Percentiles rank a stretch among this genome's conserved stretches.
Evolutionary conservation across 2,329 filamentous ascomycete species (phyloP).

Genomic region (Diaporthe citriasiana): DNA sequence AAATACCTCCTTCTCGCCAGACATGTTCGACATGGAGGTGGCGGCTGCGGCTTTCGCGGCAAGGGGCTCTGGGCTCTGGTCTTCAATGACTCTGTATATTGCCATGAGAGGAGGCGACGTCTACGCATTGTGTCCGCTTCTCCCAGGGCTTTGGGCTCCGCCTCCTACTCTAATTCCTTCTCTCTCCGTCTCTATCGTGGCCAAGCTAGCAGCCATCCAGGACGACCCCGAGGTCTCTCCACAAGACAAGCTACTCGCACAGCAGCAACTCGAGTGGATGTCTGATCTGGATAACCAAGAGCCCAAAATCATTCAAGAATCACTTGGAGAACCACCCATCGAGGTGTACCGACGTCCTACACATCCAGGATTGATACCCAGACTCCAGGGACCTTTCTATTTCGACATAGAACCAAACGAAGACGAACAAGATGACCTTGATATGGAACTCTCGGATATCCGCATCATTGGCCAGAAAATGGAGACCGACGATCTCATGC

Average conservation of each 20-base stretch:
- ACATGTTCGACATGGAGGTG: slow-evolving; percentile 93
- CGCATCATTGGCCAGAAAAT: slow-evolving; percentile 74
- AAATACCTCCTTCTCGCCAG: slow-evolving; percentile 87
- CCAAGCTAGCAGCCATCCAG: slow-evolving; percentile 75
- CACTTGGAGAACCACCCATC: slow-evolving; percentile 62
- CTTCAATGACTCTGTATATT: slow-evolving; percentile 95
- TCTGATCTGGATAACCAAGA: slow-evolving; percentile 75
- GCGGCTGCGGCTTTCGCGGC: slow-evolving; percentile 86
- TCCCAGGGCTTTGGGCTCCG: slow-evolving; percentile 89
- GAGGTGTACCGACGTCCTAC: slow-evolving; percentile 71
- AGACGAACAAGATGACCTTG: slow-evolving; percentile 68
- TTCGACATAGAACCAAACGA: slow-evolving; percentile 67
- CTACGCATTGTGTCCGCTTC: slow-evolving; percentile 91
- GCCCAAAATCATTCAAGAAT: slow-evolving; percentile 66
- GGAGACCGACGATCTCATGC: slow-evolving; percentile 71
- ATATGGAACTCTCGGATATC: slow-evolving; percentile 72
- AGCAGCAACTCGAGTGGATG: slow-evolving; percentile 78
- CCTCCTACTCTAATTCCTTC: slow-evolving; percentile 84
- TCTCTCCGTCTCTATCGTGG: slow-evolving; percentile 84
- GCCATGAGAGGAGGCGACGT: slow-evolving; percentile 96
- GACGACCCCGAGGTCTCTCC: slow-evolving; percentile 69
- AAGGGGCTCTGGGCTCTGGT: slow-evolving; percentile 84
- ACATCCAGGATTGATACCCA: slow-evolving; percentile 70
- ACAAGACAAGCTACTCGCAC: slow-evolving; percentile 68
- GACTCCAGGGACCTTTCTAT: slow-evolving; percentile 74